Base-by-base conservation (phyloP, 2,329 filamentous ascomycete genomes). In the Clonostachys rhizophaga region DNA sequence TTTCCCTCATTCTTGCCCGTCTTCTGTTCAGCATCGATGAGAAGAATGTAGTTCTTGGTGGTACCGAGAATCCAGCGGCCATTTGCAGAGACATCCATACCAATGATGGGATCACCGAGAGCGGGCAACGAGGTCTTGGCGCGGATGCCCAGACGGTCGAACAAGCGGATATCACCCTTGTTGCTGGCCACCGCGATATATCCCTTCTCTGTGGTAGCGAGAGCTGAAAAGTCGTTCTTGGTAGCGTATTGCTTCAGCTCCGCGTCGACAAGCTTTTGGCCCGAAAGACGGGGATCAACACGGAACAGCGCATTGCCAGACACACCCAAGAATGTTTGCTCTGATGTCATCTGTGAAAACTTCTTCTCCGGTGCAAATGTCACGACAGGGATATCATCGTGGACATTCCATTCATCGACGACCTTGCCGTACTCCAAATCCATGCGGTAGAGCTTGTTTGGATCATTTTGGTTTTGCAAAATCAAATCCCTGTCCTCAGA, bases 361-460 rank as follows among this genome's bases (percentile, higher is more conserved):
- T 99, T 99, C 79, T 86, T 96, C 66, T 96, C 91, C 0, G 94
- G 94, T 0, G 89, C 89, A 67, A 97, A 97, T 10, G 86, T 94
- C 47, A 89, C 84, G 51, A 97, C 89, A 0, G 89, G 86, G 47
- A 99, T 96, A 62, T 97, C 89, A 52, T 99, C 92, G 61, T 99
- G 92, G 13, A 99, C 81, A 58, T 96, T 96, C 94, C 94, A 99
- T 67, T 99, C 94, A 60, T 99, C 94, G 3, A 97, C 91, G 35
- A 99, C 89, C 71, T 96, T 97, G 55, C 94, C 94, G 57, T 95
- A 95, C 66, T 99, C 92, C 41, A 99, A 77, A 69, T 99, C 94
- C 94, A 99, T 97, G 42, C 89, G 89, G 65, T 91, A 99, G 2
- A 99, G 78, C 45, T 89, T 91, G 71, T 96, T 92, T 2, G 92